Base-by-base conservation (phyloP, 805 yeast species). In the Wickerhamomyces tratensis region DNA sequence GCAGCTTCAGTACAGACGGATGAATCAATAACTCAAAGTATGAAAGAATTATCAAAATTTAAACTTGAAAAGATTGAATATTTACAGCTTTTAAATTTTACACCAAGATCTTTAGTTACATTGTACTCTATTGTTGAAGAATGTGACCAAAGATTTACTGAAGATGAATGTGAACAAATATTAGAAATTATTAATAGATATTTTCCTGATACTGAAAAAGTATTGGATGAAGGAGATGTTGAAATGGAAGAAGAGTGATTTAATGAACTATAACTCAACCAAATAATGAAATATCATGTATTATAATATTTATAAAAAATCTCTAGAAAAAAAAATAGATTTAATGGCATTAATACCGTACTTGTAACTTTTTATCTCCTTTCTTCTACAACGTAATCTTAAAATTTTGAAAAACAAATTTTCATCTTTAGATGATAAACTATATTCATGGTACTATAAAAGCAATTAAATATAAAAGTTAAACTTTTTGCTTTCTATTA, bases 121-220 rank as follows among this genome's bases (percentile, higher is more conserved):
- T 67, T 91, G 41, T 87, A 79, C 57, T 72, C 93, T 0, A 65
- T 91, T 29, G 78, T 91, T 1, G 98, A 91, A 57, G 98, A 93
- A 57, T 91, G 96, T 61, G 98, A 91, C 51, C 79, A 77, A 47
- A 69, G 98, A 51, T 82, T 88, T 52, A 63, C 66, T n/a, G 86
- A 84, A 45, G 82, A 76, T 1, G 71, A 79, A 46, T 70, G 85
- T 39, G 74, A 77, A 38, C 64, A 67, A 5, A 72, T 91, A 2
- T 48, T 91, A 30, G 73, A 64, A 6, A 69, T 79, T 40, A 68
- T 86, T 15, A 53, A 62, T n/a, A 68, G 68, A 35, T 64, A 72
- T 43, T 75, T 77, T 56, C 86, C 84, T 11, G 34, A 9, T 6
- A 11, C 34, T 31, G 34, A 31, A 8, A 31, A 31, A 12, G 34